Evolutionary conservation across 768 basidiomycete genomes (phyloP).

Genomic region (Collybia sp.): DNA sequence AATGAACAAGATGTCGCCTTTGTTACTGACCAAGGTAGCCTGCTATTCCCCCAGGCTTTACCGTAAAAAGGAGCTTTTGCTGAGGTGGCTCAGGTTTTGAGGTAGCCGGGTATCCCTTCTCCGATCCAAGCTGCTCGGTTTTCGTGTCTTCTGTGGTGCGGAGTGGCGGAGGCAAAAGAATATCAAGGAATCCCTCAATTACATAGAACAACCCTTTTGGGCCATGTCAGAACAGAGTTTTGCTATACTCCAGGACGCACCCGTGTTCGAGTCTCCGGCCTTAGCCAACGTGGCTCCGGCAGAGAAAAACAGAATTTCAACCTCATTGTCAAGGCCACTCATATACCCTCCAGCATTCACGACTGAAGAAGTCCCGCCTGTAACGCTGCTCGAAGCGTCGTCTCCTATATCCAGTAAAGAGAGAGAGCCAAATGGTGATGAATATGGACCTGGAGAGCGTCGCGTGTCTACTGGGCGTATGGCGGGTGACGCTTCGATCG

Average conservation of each 20-base stretch:
- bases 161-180: constrained; percentile 56
- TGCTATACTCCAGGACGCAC: constrained; percentile 27
- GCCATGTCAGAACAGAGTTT: not conserved
- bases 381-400: constrained; percentile 57
- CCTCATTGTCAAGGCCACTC: constrained; percentile 90
- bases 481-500: constrained; percentile 62
- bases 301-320: constrained; percentile 91
- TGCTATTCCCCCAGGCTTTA: constrained; percentile 96
- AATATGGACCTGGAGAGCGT: constrained; percentile 38
- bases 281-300: constrained; percentile 83
- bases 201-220: constrained; percentile 80
- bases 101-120: constrained; percentile 8
- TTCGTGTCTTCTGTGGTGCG: constrained; percentile 10
- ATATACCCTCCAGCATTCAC: constrained; percentile 53
- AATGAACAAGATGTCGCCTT: not conserved
- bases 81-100: constrained; percentile 21
- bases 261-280: constrained; percentile 87
- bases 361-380: constrained; percentile 47
- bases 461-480: constrained; percentile 42
- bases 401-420: constrained; percentile 70
- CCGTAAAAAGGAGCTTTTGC: constrained; percentile 83
- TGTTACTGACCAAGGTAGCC: constrained; percentile 76
- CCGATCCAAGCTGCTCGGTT: constrained; percentile 5
- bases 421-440: constrained; percentile 69
- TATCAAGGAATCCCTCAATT: constrained; percentile 94